phyloP scores from a whole-genome alignment of 1,284 basidiomycete species.

The Fomitopsis schrenkii region DNA sequence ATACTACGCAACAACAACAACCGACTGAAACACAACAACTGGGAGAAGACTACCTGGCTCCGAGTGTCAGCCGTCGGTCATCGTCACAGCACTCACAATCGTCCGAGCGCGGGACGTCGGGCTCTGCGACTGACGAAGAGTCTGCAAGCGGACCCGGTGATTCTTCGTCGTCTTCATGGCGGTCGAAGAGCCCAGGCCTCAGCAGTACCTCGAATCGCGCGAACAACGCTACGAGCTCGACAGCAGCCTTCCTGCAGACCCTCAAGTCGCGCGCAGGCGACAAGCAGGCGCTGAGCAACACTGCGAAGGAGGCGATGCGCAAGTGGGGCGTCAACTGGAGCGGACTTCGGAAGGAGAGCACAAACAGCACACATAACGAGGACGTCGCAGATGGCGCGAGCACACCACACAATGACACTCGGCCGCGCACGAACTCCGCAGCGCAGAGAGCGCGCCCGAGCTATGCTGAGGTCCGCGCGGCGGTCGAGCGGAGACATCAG shows the following conservation, averaged over 20 bases:
- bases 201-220: slow-evolving; percentile 12
- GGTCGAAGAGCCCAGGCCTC: slow-evolving; percentile 17
- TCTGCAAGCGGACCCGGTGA: slow-evolving; percentile 20
- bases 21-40: not conserved
- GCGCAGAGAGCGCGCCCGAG: slow-evolving; percentile 45
- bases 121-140: slow-evolving; percentile 18
- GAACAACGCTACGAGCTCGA: slow-evolving; percentile 16
- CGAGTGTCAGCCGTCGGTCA: slow-evolving; percentile 15
- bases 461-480: slow-evolving; percentile 69
- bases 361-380: slow-evolving; percentile 22
- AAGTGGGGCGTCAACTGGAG: slow-evolving; percentile 87
- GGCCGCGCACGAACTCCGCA: slow-evolving; percentile 29
- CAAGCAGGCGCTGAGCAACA: slow-evolving; percentile 77
- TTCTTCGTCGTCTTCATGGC: slow-evolving; percentile 16
- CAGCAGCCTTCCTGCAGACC: slow-evolving; percentile 63
- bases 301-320: slow-evolving; percentile 80
- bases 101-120: slow-evolving; percentile 16
- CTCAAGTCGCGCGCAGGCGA: slow-evolving; percentile 74
- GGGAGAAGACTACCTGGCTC: slow-evolving; percentile 10
- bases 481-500: slow-evolving; percentile 55
- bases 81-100: slow-evolving; percentile 24
- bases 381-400: slow-evolving; percentile 35
- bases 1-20: slow-evolving; percentile 1
- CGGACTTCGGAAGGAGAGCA: slow-evolving; percentile 49
- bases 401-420: slow-evolving; percentile 39